phyloP scores from a whole-genome alignment of 2,329 filamentous ascomycete genomes.

The Cercospora janseana region DNA sequence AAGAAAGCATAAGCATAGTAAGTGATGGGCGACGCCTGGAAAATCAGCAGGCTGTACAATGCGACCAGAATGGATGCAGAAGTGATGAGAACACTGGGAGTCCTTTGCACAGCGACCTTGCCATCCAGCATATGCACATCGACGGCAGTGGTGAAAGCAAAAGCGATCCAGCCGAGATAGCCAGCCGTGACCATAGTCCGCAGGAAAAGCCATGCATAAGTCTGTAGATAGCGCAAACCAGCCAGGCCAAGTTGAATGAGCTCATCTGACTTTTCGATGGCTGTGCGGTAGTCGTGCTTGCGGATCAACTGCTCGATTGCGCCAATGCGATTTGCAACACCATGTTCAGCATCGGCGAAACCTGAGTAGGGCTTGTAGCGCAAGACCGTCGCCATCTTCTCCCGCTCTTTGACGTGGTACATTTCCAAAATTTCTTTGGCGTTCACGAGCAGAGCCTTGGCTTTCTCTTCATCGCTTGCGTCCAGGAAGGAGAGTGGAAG shows the following conservation, averaged over 20 bases:
- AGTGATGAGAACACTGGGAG: conserved; percentile 56
- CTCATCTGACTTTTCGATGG: conserved; percentile 73
- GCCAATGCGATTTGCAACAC: conserved; percentile 64
- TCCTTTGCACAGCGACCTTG: conserved; percentile 62
- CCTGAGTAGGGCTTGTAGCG: conserved; percentile 73
- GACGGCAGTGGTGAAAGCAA: conserved; percentile 82
- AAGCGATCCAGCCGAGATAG: conserved; percentile 94
- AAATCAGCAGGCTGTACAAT: conserved; percentile 74
- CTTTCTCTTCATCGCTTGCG: conserved; percentile 71
- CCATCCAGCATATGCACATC: conserved; percentile 82
- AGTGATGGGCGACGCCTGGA: conserved; percentile 73
- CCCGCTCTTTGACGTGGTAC: conserved; percentile 89
- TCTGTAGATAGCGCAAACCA: conserved; percentile 90
- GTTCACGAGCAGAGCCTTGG: conserved; percentile 79
- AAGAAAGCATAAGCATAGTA: conserved; percentile 95
- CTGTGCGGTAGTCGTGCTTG: conserved; percentile 65
- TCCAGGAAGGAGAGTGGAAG: conserved; percentile 80
- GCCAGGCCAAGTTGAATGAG: conserved; percentile 75
- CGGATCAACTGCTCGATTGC: conserved; percentile 68
- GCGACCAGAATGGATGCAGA: conserved; percentile 75
- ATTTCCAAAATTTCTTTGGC: conserved; percentile 87
- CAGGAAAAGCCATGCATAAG: conserved; percentile 97
- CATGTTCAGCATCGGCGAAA: conserved; percentile 62
- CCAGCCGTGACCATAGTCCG: conserved; percentile 83
- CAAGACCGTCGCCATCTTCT: conserved; percentile 73